These are phyloP conservation scores for Globomyces sp. DNA, from an alignment of 371 early-diverging fungal species.

Conservation along the genomic window DNA sequence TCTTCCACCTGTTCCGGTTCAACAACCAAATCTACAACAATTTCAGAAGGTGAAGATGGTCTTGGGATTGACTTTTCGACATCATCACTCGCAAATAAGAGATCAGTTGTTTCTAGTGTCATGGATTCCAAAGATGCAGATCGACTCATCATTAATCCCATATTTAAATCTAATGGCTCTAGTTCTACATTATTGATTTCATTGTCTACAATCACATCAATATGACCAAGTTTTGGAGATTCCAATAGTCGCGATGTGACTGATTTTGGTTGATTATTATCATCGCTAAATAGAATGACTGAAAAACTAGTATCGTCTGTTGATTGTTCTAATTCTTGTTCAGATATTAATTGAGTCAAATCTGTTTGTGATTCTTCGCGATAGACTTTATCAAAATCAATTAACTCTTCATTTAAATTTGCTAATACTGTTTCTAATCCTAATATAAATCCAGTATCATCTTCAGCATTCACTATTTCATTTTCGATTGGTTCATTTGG, in stretches of 20 bases:
- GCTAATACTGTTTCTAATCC: too few species aligned
- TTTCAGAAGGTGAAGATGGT: background rate
- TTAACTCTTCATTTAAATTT: too few species aligned
- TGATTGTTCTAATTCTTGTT: too few species aligned
- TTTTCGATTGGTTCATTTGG: too few species aligned
- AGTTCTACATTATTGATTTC: background rate
- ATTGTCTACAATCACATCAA: background rate
- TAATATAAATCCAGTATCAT: too few species aligned
- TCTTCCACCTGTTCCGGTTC: background rate
- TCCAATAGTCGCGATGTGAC: background rate
- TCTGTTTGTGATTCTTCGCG: too few species aligned
- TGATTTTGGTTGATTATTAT: slow-evolving; percentile 1
- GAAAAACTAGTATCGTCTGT: background rate
- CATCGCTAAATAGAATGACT: slow-evolving; percentile 6
- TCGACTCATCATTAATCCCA: slow-evolving; percentile 4
- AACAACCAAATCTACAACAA: background rate
- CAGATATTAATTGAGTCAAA: too few species aligned
- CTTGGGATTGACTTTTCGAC: slow-evolving; percentile 7
- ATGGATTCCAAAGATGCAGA: slow-evolving; percentile 10
- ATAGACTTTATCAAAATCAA: too few species aligned
- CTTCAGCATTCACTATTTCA: too few species aligned
- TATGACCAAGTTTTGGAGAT: background rate
- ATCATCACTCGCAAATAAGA: background rate
- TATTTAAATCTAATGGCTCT: background rate
- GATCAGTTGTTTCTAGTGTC: background rate